Evolutionary conservation across 306 rosid genomes (phyloP), one percentile per base, ranked within the genome.

Genomic region (Rosa lucieae): DNA sequence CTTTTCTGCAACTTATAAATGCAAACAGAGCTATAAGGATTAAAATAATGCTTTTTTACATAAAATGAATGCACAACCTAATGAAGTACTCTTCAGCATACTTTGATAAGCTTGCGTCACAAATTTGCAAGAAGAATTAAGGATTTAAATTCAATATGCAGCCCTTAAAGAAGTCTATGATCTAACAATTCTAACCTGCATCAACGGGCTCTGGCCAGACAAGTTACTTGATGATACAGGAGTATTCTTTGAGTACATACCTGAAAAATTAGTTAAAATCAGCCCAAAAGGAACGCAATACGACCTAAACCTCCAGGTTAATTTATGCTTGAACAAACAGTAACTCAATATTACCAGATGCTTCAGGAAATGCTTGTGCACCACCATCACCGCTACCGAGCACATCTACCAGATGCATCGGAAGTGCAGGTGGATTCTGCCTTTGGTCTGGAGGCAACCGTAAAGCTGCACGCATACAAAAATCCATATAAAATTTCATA

Each of bases 321-420:
- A 67, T 21, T 74, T 51, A 79, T 67, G 75, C 68, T 73, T 32
- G 74, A 80, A 77, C 14, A 77, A 77, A 13, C 67, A 75, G 74
- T 59, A 52, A 82, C 81, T 76, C 73, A 83, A 81, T 74, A 72
- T 80, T 90, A 86, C 79, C 87, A 21, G 97, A 82, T 5, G 87
- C 44, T 80, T 94, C 98, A 67, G 90, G 65, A 83, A 84, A 88
- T 82, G 83, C 79, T 73, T 89, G 95, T 66, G 79, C 75, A 56
- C 84, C 75, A 56, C 84, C 84, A 79, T 94, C 97, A 77, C 87
- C 89, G 35, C 75, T 80, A 77, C 83, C 23, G 62, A 91, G 86
- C 73, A 90, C 97, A 77, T 94, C 95, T 15, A 86, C 88, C 84
- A 94, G 88, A 91, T 94, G 99, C 89, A 85, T 56, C 4, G 97